Evolutionary conservation across 2,329 filamentous ascomycete genomes (phyloP), one percentile per base, ranked within the genome.

Genomic region (Tolypocladium cylindrosporum): DNA sequence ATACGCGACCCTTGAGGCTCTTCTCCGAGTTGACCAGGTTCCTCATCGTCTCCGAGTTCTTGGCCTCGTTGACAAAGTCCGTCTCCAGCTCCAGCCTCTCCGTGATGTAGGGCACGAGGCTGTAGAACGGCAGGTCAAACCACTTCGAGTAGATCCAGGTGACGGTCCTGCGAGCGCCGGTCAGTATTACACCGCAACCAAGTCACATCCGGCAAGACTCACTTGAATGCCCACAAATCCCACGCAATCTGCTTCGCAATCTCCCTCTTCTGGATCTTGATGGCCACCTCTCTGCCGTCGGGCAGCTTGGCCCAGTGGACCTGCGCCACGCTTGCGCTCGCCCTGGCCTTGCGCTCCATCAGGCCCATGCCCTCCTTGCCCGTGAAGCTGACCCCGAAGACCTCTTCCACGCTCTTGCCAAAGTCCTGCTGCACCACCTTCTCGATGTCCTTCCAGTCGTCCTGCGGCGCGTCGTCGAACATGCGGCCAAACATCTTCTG

Each of bases 381-480:
- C 0, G 77, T 78, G 69, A 96, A 96, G 66, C 88, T 91, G 24
- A 97, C 86, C 0, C 91, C 92, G 72, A 97, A 97, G 0, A 97
- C 90, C 64, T 97, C 91, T 74, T 97, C 91, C 0, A 88, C 86
- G 31, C 85, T 86, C 70, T 84, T 87, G n/a, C 83, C 89, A 77
- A 97, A 97, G 66, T 97, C 94, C 70, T 95, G 86, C 27, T 84
- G 78, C 45, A 99, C 89, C 14, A 97, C 92, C 68, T 80, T 83
- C 75, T 96, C 88, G 2, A 96, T 87, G 55, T 93, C 90, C 63
- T 79, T 81, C 92, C 92, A 97, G 48, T 82, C 80, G 69, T 96
- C 94, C 78, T 97, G 92, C 42, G 93, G 92, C 61, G 94, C 94
- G 76, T 97, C 93, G 70, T 97, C 94, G 70, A 97, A 99, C 91